Conservation (phyloP, 805 yeast species). For the Cyberlindnera euphorbiae region DNA sequence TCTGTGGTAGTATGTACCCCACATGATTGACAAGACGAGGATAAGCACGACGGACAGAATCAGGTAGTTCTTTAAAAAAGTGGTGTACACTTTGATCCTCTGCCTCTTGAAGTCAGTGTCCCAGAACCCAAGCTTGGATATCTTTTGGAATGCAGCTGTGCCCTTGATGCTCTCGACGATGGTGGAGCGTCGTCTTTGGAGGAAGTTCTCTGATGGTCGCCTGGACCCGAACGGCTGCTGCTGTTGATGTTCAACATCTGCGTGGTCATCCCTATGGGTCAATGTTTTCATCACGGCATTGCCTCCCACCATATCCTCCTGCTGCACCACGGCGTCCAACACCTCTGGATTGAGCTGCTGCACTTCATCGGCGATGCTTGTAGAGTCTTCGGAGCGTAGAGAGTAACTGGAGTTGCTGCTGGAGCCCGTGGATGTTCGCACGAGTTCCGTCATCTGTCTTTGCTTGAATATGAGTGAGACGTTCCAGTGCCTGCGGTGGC, state of each 20-base stretch:
- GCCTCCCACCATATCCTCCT: conserved; percentile 14
- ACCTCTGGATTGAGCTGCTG: conserved; percentile 16
- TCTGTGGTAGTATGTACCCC: conserved; percentile 25
- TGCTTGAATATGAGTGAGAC: too few relatives aligned
- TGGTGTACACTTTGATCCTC: conserved; percentile 15
- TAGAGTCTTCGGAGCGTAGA: conserved; percentile 5
- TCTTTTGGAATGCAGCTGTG: conserved; percentile 11
- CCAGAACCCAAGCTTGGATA: conserved; percentile 20
- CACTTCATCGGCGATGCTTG: conserved; percentile 12
- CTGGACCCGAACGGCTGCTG: too few relatives aligned
- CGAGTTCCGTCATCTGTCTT: not conserved
- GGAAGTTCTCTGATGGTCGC: too few relatives aligned
- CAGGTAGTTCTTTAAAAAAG: conserved; percentile 18
- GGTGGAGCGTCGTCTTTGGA: conserved; percentile 15
- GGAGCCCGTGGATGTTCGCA: not conserved
- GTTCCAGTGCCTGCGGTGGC: too few relatives aligned
- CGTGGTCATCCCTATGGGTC: not conserved
- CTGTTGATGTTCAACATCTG: conserved; percentile 1
- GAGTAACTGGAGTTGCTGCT: conserved; percentile 1
- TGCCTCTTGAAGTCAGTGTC: conserved; percentile 17
- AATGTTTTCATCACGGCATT: conserved; percentile 3
- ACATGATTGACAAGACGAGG: conserved; percentile 24
- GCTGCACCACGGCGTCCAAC: conserved; percentile 7
- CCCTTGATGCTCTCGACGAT: conserved; percentile 15
- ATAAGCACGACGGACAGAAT: conserved; percentile 22